Base-by-base conservation (phyloP, 2,329 filamentous ascomycete genomes). In the Aspergillus sojae region DNA sequence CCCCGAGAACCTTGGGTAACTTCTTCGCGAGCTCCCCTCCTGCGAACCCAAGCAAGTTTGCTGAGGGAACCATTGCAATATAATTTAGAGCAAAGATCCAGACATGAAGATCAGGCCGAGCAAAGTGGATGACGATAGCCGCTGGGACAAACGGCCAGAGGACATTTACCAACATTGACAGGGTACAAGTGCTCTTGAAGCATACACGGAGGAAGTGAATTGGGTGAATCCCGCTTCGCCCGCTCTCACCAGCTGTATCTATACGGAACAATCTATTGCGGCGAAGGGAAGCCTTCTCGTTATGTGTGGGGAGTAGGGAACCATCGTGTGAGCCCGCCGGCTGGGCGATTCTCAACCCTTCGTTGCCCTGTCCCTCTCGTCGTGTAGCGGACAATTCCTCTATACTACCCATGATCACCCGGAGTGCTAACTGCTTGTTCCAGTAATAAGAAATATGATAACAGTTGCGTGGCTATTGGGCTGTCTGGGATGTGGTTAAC, bases 101-200 rank as follows among this genome's bases (percentile, higher is more conserved):
- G 1, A 91, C 78, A 68, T 91, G 83, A 63, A 84, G 78, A 28
- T 89, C 81, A 0, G 82, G 82, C 23, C 80, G 80, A 52, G 82
- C 82, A 67, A 86, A 88, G 66, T 86, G 81, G 59, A 91, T 79
- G n/a, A 83, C 88, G 68, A 93, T 88, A 21, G 90, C 90, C 34
- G 86, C 87, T 7, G 90, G 90, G 2, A 93, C 90, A 64, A 91
- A 82, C 5, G 91, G 91, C 90, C 90, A 93, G 41, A 93, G 83
- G 30, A 91, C 70, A 73, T 93, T 93, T 71, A 91, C 88, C 57
- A 83, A 73, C 73, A 84, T 85, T 10, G 90, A 92, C 14, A 87
- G 79, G 34, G 80, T 84, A 72, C 87, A 89, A 34, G 87, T 86
- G 52, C 89, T 91, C 57, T 78, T 81, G 78, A 87, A 89, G 73